Conservation (phyloP, 805 yeast genomes). For the Schwanniomyces yamadae region DNA sequence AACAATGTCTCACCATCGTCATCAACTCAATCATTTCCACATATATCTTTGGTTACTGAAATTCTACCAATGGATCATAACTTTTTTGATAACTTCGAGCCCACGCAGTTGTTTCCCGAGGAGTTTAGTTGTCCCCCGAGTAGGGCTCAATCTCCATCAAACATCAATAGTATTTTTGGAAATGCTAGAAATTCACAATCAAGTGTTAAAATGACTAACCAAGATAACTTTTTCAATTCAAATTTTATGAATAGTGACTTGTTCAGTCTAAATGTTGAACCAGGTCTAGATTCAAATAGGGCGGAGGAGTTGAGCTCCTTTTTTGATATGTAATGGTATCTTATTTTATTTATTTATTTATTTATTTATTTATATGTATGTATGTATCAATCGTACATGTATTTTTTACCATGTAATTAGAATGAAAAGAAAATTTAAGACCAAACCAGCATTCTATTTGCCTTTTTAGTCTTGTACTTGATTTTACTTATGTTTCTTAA, state of each 20-base stretch:
- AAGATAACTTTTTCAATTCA: constrained; percentile 31
- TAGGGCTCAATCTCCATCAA: constrained; percentile 35
- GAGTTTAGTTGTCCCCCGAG: constrained; percentile 36
- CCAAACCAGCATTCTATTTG: constrained; percentile 13
- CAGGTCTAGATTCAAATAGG: constrained; percentile 25
- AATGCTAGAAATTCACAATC: constrained; percentile 1
- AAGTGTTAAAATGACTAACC: constrained; percentile 3
- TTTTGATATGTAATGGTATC: constrained; percentile 20
- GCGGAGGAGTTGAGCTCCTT: constrained; percentile 25
- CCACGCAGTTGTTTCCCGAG: constrained; percentile 54
- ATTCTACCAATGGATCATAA: constrained; percentile 46
- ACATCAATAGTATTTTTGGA: not conserved
- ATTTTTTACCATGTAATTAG: not conserved
- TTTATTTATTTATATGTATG: not conserved
- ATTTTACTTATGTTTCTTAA: constrained; percentile 31
- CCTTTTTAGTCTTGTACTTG: constrained; percentile 19
- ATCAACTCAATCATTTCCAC: constrained; percentile 44
- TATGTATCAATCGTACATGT: not conserved
- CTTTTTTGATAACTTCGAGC: constrained; percentile 53
- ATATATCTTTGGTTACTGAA: constrained; percentile 55
- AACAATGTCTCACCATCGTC: constrained; percentile 35
- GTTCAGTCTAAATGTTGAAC: constrained; percentile 43
- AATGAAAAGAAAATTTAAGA: constrained; percentile 1
- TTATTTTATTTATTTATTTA: not conserved
- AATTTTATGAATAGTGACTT: constrained; percentile 43